Conservation (phyloP, 306 rosid species). For the Crotalaria pallida region DNA sequence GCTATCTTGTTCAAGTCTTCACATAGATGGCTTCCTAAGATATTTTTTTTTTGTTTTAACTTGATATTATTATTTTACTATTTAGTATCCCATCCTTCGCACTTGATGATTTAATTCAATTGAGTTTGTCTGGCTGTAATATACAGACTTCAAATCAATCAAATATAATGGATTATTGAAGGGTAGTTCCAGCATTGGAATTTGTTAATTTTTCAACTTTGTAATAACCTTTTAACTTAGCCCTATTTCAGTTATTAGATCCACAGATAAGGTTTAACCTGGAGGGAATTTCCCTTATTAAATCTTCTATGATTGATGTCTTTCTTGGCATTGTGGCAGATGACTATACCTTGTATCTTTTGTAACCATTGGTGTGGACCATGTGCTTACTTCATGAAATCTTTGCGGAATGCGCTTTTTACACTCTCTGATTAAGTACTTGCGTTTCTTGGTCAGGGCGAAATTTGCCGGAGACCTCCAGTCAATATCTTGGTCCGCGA, state of each 20-base stretch:
- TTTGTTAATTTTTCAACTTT: background rate
- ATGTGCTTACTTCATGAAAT: background rate
- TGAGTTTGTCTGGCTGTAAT: background rate
- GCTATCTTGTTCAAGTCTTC: background rate
- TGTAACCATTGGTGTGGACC: background rate
- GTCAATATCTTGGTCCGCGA: constrained; percentile 72
- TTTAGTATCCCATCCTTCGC: background rate
- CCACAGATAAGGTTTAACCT: background rate
- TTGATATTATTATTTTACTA: no score
- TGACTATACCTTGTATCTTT: constrained; percentile 2
- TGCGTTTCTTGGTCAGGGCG: constrained; percentile 47
- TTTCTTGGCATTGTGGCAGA: background rate
- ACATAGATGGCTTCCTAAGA: background rate
- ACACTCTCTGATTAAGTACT: constrained; percentile 2
- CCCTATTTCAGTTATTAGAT: constrained; percentile 2
- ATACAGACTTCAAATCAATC: background rate
- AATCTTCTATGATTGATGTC: constrained; percentile 1
- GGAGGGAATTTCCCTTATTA: background rate
- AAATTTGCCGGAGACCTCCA: constrained; percentile 81
- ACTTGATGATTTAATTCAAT: background rate
- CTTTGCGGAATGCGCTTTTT: background rate
- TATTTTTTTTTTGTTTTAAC: background rate
- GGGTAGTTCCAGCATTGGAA: background rate
- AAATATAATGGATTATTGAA: constrained; percentile 3
- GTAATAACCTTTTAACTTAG: background rate